Evolutionary conservation across 2,329 filamentous ascomycete species (phyloP).

Genomic region (Blastomyces gilchristii): DNA sequence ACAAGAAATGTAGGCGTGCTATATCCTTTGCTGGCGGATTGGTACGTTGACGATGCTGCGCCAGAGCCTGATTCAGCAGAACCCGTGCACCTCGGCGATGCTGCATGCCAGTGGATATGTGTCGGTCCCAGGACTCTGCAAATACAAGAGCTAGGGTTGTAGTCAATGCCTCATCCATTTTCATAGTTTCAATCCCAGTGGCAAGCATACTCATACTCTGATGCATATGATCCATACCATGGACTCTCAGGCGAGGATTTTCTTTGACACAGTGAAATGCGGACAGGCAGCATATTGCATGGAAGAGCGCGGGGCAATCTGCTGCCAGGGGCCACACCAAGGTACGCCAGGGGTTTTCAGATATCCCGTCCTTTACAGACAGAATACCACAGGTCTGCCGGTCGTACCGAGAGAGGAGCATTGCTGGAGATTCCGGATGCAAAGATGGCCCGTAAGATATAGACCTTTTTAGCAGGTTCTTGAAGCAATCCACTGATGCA

Average conservation of each 20-base stretch:
- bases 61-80: slow-evolving; percentile 50
- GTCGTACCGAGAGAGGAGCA: slow-evolving; percentile 54
- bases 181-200: slow-evolving; percentile 52
- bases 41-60: slow-evolving; percentile 27
- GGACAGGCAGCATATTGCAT: slow-evolving; percentile 59
- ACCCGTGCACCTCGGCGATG: slow-evolving; percentile 59
- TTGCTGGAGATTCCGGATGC: slow-evolving; percentile 46
- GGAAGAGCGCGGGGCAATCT: slow-evolving; percentile 54
- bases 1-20: slow-evolving; percentile 50
- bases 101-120: slow-evolving; percentile 57
- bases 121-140: slow-evolving; percentile 60
- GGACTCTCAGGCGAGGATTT: slow-evolving; percentile 46
- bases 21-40: neutral
- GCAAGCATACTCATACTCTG: slow-evolving; percentile 50
- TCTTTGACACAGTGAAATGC: slow-evolving; percentile 57
- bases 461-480: neutral
- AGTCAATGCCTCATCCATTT: slow-evolving; percentile 54
- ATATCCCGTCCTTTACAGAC: slow-evolving; percentile 58
- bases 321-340: slow-evolving; percentile 59
- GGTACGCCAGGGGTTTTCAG: slow-evolving; percentile 62
- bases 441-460: slow-evolving; percentile 41
- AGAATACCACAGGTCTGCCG: slow-evolving; percentile 59
- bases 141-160: slow-evolving; percentile 61
- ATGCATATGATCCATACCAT: slow-evolving; percentile 61
- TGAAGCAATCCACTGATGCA: neutral